Conservation (phyloP, 257 asterid species). For the Ilex aquifolium region DNA sequence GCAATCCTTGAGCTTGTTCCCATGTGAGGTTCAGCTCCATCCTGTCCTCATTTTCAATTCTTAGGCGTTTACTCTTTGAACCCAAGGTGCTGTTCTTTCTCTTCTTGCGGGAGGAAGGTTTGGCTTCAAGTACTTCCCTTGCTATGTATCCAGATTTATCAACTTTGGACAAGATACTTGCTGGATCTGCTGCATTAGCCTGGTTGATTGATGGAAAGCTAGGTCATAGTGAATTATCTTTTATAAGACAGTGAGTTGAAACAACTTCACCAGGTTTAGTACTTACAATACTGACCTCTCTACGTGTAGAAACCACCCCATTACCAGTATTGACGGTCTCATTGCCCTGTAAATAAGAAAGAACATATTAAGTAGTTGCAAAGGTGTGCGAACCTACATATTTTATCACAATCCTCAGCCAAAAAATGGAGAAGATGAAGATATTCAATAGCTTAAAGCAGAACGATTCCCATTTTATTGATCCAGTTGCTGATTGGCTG, state of each 20-base stretch:
- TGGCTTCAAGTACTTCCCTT: conserved; percentile 40
- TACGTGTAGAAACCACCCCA: conserved; percentile 31
- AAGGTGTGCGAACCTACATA: no score
- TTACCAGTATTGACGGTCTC: conserved; percentile 26
- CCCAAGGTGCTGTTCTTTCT: conserved; percentile 55
- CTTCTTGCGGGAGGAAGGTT: conserved; percentile 35
- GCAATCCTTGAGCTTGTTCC: conserved; percentile 75
- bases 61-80: conserved; percentile 54
- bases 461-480: no score
- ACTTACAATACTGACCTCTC: conserved; percentile 34
- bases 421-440: no score
- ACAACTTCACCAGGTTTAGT: conserved; percentile 28
- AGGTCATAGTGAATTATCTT: conserved; percentile 27
- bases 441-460: no score
- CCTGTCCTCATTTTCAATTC: conserved; percentile 51
- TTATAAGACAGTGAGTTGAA: conserved; percentile 24
- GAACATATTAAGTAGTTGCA: neutral
- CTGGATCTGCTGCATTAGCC: conserved; percentile 27
- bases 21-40: conserved; percentile 74
- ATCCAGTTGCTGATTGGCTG: neutral
- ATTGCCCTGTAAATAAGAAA: conserved; percentile 44
- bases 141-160: conserved; percentile 29
- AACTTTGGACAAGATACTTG: conserved; percentile 27
- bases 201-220: conserved; percentile 19
- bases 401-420: no score